Evolutionary conservation across 768 basidiomycete species (phyloP), one percentile per base, ranked within the genome.

Genomic region (Suillus weaverae): DNA sequence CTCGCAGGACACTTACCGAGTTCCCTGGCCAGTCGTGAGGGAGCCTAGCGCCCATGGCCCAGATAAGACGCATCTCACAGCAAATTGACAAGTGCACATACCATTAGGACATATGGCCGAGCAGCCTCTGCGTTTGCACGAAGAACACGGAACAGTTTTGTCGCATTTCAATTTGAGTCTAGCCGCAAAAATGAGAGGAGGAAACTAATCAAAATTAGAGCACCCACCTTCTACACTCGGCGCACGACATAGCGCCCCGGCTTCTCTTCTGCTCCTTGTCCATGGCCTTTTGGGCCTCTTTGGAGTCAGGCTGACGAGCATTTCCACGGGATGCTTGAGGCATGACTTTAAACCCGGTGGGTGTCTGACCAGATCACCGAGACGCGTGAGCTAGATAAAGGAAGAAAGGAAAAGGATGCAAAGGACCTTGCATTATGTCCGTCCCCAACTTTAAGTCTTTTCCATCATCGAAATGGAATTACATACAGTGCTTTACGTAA

Each of bases 51-150:
- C 26, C 13, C 33, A 57, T 60, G 32, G 36, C 7, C 10, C 33
- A 64, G 16, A 56, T 56, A 33, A 61, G 3, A 38, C 7, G 18
- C 14, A 16, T 61, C n/a, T 43, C 13, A 8, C 32, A 26, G 14
- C 3, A n/a, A 18, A 62, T 33, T 22, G 5, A 14, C 20, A n/a
- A 8, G 33, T 18, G 26, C 4, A 39, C 8, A 38, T 66, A 73
- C 79, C 90, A 69, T 91, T 91, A 4, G 89, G 90, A 76, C 91
- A 92, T 62, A 92, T 92, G 13, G 87, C 87, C 6, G 87, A 85
- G 70, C 90, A 92, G 35, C 90, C 90, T 68, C 90, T 80, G 48
- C 90, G 85, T 71, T 86, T 90, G 73, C 90, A 89, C 6, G 81
- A 84, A 1, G 81, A 77, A 67, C 83, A 83, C 1, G 81, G 81